Percentiles rank a stretch among this genome's conserved stretches.
These are phyloP conservation scores for Starmera dryadoides DNA, from an alignment of 805 yeast genomes.

Conservation along the genomic window DNA sequence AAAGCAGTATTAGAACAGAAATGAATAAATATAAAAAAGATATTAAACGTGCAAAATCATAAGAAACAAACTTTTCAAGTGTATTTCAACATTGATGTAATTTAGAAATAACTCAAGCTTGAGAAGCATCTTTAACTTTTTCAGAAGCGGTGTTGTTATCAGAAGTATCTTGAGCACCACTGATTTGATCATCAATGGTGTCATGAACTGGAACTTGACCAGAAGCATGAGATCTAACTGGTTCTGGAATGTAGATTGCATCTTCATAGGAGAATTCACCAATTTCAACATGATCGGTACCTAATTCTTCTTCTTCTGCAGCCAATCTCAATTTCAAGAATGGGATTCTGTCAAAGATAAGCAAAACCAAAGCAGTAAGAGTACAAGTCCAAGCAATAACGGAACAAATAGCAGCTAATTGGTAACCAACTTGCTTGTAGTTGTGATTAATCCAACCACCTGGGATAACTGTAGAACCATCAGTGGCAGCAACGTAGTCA, in stretches of 20 bases:
- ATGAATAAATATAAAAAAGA: too few relatives aligned
- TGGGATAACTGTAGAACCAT: conserved; percentile 54
- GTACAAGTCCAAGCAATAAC: conserved; percentile 70
- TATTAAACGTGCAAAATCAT: too few relatives aligned
- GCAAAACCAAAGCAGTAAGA: conserved; percentile 62
- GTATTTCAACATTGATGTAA: too few relatives aligned
- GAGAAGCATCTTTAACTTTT: not conserved
- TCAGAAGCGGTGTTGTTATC: conserved; percentile 1
- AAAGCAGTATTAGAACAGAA: too few relatives aligned
- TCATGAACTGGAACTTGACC: conserved; percentile 20
- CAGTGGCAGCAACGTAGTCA: conserved; percentile 79
- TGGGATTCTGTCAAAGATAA: conserved; percentile 68
- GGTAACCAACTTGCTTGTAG: conserved; percentile 80
- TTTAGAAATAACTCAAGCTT: too few relatives aligned
- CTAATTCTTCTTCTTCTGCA: conserved; percentile 81
- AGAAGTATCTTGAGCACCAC: conserved; percentile 18
- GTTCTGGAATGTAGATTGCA: conserved; percentile 66
- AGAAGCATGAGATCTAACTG: conserved; percentile 53
- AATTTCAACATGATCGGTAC: conserved; percentile 84
- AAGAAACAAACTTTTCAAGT: too few relatives aligned
- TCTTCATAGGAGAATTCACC: conserved; percentile 83
- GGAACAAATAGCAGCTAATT: conserved; percentile 70
- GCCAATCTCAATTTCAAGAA: conserved; percentile 74
- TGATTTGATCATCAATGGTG: conserved; percentile 27
- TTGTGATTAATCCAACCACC: conserved; percentile 91